Base-by-base conservation (phyloP, 108 stramenopile genomes). In the Nitzschia sp. region DNA sequence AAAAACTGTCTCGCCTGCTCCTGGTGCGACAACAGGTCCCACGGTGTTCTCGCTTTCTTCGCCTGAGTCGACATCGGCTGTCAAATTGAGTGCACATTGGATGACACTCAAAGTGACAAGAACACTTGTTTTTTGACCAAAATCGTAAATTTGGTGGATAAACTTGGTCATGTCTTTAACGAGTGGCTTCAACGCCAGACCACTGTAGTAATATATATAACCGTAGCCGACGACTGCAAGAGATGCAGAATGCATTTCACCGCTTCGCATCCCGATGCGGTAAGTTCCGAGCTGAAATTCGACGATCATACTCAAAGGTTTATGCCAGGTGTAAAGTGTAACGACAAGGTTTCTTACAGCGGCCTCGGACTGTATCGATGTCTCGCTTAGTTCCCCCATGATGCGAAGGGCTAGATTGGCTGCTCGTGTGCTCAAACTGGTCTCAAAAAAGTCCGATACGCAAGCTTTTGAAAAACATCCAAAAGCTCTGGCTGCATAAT, bases 41-140 rank as follows among this genome's bases (percentile, higher is more conserved):
- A 13, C 38, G 6, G 38, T 42, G 13, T 6, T 6, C 6, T 42
- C 38, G 38, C 38, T 13, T 13, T 42, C 38, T 9, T 42, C 9
- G 38, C 38, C 53, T 24, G 53, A 54, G 24, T 54, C 53, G 5
- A 5, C 19, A 6, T 18, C 23, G 18, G 23, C 53, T 24, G 53
- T 54, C 53, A 54, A 54, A 25, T 54, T 54, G 23, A 54, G 24
- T 6, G 24, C 53, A 54, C 53, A 54, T n/a, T 54, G 53, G 53
- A 17, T 17, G 18, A 24, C 24, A 25, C 53, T 54, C 53, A 54
- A 25, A 21, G 18, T 25, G 24, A 18, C 8, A 6, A 54, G 18
- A 6, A 54, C 8, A 25, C 6, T 54, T 54, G 53, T 17, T 6
- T 8, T 54, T 25, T 54, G 6, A n/a, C 53, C 53, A 18, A 17